phyloP scores from a whole-genome alignment of 179 eudicot species.

The Patellifolia procumbens region DNA sequence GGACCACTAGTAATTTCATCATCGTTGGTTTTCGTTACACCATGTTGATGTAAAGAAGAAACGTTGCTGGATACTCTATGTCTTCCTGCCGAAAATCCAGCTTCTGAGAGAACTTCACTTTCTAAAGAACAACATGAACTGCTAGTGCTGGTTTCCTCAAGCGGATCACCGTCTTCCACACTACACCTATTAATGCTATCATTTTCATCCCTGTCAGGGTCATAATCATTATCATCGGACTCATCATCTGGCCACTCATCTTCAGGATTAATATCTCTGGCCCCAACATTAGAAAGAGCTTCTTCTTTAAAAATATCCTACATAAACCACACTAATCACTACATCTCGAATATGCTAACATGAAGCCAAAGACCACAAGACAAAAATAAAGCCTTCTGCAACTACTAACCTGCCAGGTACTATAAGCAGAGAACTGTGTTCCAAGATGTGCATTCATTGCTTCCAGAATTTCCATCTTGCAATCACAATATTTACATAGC shows the following conservation, averaged over 20 bases:
- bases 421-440: conserved; percentile 58
- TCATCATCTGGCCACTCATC: conserved; percentile 97
- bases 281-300: conserved; percentile 64
- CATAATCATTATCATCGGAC: conserved; percentile 88
- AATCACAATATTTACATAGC: conserved; percentile 82
- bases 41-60: conserved; percentile 19
- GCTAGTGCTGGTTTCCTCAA: conserved; percentile 50
- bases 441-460: conserved; percentile 93
- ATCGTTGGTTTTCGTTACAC: conserved; percentile 46
- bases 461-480: conserved; percentile 79
- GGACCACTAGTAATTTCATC: conserved; percentile 67
- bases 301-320: conserved; percentile 92
- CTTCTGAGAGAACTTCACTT: conserved; percentile 50
- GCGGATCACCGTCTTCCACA: conserved; percentile 41
- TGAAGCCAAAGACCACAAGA: conserved; percentile 14
- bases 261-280: conserved; percentile 42
- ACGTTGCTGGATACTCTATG: conserved; percentile 29
- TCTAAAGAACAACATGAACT: conserved; percentile 62
- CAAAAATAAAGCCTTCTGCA: conserved; percentile 12
- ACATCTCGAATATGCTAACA: background rate
- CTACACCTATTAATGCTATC: conserved; percentile 36
- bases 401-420: conserved; percentile 76
- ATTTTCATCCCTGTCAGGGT: conserved; percentile 58
- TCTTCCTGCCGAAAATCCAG: conserved; percentile 36
- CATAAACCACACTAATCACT: conserved; percentile 18